These are phyloP conservation scores for Penicillium sp. DNA, from an alignment of 2,329 filamentous ascomycete species.

Conservation along the genomic window DNA sequence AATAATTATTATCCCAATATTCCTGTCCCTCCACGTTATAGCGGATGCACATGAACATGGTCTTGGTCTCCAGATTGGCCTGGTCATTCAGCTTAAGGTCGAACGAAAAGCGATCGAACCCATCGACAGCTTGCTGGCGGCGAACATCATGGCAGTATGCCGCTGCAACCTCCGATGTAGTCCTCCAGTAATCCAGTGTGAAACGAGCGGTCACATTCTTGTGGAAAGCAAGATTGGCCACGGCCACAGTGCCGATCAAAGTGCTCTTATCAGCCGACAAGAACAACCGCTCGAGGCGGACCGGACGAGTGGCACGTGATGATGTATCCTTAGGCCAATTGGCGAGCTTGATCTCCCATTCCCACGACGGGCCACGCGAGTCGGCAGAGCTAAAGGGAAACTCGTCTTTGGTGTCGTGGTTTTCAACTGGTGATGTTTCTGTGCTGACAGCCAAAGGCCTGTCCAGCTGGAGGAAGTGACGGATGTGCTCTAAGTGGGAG, in stretches of 20 bases:
- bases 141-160: conserved; percentile 80
- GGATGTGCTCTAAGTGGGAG: conserved; percentile 90
- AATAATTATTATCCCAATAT: conserved; percentile 91
- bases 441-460: conserved; percentile 94
- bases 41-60: conserved; percentile 84
- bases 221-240: conserved; percentile 85
- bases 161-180: conserved; percentile 88
- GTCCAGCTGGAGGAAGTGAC: conserved; percentile 93
- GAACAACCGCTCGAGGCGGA: conserved; percentile 83
- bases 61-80: conserved; percentile 88
- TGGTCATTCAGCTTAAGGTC: conserved; percentile 89
- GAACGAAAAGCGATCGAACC: conserved; percentile 88
- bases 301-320: conserved; percentile 60
- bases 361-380: conserved; percentile 56
- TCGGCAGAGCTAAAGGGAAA: conserved; percentile 73
- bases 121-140: conserved; percentile 61
- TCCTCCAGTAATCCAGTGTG: conserved; percentile 98
- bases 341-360: conserved; percentile 82
- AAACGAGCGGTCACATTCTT: conserved; percentile 91
- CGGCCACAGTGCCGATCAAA: conserved; percentile 77
- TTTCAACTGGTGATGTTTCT: conserved; percentile 85
- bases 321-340: conserved; percentile 75
- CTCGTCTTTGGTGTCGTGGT: conserved; percentile 81
- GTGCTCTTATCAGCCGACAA: conserved; percentile 85
- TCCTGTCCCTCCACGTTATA: conserved; percentile 83